These are phyloP conservation scores for Penicillium silybi DNA, from an alignment of 495 filamentous ascomycete species.

Conservation along the genomic window DNA sequence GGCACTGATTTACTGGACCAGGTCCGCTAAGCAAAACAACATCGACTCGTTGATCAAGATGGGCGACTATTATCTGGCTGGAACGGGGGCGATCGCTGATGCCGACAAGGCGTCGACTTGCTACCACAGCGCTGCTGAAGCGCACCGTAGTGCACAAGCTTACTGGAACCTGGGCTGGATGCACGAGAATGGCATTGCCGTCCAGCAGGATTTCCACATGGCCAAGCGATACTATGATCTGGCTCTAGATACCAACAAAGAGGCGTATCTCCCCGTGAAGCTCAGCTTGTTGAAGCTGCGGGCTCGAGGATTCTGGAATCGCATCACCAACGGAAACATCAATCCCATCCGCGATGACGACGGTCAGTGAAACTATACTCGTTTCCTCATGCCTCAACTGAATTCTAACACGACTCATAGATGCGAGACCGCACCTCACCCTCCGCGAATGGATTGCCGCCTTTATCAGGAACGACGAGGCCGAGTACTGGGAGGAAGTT, in stretches of 20 bases:
- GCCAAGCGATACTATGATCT: conserved; percentile 95
- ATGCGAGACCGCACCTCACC: conserved; percentile 65
- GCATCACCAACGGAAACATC: conserved; percentile 78
- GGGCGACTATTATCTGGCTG: conserved; percentile 91
- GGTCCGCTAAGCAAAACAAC: conserved; percentile 89
- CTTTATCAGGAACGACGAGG: conserved; percentile 71
- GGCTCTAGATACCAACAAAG: conserved; percentile 82
- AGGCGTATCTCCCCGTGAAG: conserved; percentile 92
- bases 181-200: conserved; percentile 94
- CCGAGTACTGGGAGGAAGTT: conserved; percentile 46
- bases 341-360: conserved; percentile 88
- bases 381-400: background rate
- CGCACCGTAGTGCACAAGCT: conserved; percentile 86
- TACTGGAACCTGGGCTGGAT: conserved; percentile 99
- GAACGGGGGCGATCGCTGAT: conserved; percentile 66
- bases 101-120: conserved; percentile 87
- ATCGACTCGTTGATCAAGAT: conserved; percentile 95
- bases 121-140: conserved; percentile 88
- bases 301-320: conserved; percentile 86
- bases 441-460: conserved; percentile 78
- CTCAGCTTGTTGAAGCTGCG: conserved; percentile 84
- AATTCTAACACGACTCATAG: conserved; percentile 28
- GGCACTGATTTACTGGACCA: conserved; percentile 93
- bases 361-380: conserved; percentile 50
- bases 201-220: conserved; percentile 94